A percentile compares a stretch with the other conserved stretches of the same genome.
Evolutionary conservation across 805 yeast genomes (phyloP).

Genomic region (Saccharomycopsis microspora): DNA sequence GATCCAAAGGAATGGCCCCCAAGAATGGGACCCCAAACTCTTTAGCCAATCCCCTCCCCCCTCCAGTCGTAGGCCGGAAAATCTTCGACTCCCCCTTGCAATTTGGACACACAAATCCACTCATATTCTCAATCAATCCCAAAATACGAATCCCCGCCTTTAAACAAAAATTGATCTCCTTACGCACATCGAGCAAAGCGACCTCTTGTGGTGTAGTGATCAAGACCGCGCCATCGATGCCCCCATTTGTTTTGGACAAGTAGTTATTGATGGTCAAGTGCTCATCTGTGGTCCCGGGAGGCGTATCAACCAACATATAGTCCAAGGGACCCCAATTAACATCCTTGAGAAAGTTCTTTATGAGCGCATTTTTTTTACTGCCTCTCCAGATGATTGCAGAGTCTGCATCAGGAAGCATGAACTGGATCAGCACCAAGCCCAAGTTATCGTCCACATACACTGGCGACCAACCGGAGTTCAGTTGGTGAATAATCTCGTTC

Average conservation of each 20-base stretch:
- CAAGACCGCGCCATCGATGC: conserved; percentile 89
- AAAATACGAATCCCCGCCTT: conserved; percentile 80
- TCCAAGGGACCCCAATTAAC: conserved; percentile 78
- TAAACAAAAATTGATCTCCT: conserved; percentile 88
- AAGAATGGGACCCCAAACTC: conserved; percentile 71
- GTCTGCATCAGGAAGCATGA: conserved; percentile 87
- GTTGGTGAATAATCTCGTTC: conserved; percentile 76
- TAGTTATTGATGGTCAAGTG: conserved; percentile 84
- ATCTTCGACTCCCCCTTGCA: conserved; percentile 86
- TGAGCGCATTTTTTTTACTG: conserved; percentile 85
- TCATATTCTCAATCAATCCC: conserved; percentile 95
- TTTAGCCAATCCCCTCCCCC: conserved; percentile 74
- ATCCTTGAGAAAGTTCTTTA: conserved; percentile 86
- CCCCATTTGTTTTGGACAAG: conserved; percentile 58
- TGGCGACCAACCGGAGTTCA: conserved; percentile 93
- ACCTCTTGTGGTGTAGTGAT: conserved; percentile 98
- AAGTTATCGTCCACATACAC: conserved; percentile 91
- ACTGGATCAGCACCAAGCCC: conserved; percentile 92
- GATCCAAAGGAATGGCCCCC: conserved; percentile 93
- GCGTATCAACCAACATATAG: conserved; percentile 78
- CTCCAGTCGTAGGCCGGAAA: conserved; percentile 94
- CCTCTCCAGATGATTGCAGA: conserved; percentile 97
- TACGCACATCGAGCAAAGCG: conserved; percentile 86
- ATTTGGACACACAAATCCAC: conserved; percentile 95
- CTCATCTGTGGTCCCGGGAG: conserved; percentile 98